Evolutionary conservation across 1,284 basidiomycete species (phyloP), one percentile per base, ranked within the genome.

Genomic region (Ganoderma boninense): DNA sequence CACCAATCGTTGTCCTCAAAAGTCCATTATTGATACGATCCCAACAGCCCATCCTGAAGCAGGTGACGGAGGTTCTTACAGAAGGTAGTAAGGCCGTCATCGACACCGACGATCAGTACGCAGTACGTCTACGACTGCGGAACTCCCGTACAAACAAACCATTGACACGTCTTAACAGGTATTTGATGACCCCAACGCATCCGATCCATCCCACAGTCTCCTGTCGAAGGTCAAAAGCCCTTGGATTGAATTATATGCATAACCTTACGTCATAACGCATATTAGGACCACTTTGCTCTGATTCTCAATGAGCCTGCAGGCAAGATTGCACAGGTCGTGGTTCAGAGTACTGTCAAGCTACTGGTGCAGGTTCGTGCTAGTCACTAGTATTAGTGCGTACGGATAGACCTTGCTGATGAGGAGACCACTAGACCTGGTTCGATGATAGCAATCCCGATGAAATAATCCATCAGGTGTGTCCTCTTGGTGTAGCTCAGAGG

Each of bases 291-390:
- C 78, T 90, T 92, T 72, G 85, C 82, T 20, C 84, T 91, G 59
- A 90, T 91, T 67, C 80, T 91, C 67, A 92, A 91, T 75, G 90
- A 92, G 77, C 92, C 92, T 1, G 92, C 92, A 8, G 92, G 92
- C 2, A 89, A 91, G 79, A 88, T 93, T 66, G 92, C 92, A 6
- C 84, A 88, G 77, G 79, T 91, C n/a, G 87, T 94, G 29, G 89
- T 93, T 18, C 83, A 87, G 69, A 81, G 92, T 77, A 81, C 84
- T 4, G 91, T 92, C 69, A 87, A 87, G 71, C 79, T 87, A 49
- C 87, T 94, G 67, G 91, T 94, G 44, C 81, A 87, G 74, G 89
- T 89, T 62, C 49, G 81, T 74, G 0, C n/a, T n/a, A 4, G 35
- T 35, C 35, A 7, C 35, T 4, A 49, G 42, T 13, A 2, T 52